Evolutionary conservation across 495 filamentous ascomycete genomes (phyloP), one percentile per base, ranked within the genome.

Genomic region (Hypoxylon rickii): DNA sequence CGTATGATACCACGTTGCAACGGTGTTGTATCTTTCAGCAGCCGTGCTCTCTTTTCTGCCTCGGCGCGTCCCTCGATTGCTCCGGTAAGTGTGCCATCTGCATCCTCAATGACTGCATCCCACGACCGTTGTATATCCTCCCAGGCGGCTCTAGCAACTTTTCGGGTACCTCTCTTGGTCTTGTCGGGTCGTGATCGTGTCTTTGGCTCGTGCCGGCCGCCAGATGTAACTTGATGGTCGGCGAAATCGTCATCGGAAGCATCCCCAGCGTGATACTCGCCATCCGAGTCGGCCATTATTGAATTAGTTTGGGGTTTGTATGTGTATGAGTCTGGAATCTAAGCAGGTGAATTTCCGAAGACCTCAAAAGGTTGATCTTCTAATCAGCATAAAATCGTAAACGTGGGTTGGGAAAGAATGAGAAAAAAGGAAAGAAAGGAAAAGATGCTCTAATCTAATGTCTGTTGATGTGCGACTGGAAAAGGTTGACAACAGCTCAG

Each of bases 1-100:
- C 94, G 87, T 70, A 98, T 97, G 44, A 98, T 98, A 41, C 94
- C 94, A 50, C 94, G 86, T 70, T 98, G 94, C 18, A 97, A 73
- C 19, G 94, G 94, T 13, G 92, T 96, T 4, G 93, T 97, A 66
- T 98, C 94, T 71, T 87, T 86, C 46, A 96, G 78, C 33, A 96
- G 73, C 3, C 77, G 71, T 11, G 70, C 68, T 1, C 76, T 69
- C 67, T 78, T 78, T 67, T 80, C 70, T 15, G 74, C 74, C 33
- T 80, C 76, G 44, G 72, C 57, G 24, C 67, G 66, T 8, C 70
- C 73, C 21, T 66, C 67, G 51, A 69, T 66, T 18, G 43, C 52
- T 33, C 67, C 66, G 0, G 66, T 58, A 26, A 78, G 58, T 22
- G 61, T 68, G 20, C 77, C 76, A 48, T 79, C 77, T 3, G 65